phyloP scores from a whole-genome alignment of 495 filamentous ascomycete species.

The Talaromyces borbonicus region DNA sequence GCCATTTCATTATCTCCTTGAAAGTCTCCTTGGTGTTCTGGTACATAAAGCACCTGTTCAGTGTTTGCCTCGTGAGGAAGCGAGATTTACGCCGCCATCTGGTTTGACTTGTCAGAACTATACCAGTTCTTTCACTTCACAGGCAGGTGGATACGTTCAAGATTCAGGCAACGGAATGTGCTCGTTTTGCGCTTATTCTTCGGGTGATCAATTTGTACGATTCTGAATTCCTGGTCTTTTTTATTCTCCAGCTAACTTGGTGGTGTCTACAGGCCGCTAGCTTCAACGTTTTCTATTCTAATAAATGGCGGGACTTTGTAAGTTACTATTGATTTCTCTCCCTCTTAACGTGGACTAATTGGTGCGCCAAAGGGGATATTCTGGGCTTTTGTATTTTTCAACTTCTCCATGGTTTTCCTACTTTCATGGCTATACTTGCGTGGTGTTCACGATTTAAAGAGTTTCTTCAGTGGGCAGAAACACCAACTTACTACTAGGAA shows the following conservation, averaged over 20 bases:
- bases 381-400: constrained; percentile 45
- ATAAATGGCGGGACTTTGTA: constrained; percentile 56
- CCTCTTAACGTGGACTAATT: neutral
- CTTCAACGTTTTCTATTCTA: constrained; percentile 40
- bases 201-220: constrained; percentile 47
- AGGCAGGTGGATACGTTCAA: constrained; percentile 43
- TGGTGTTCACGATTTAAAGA: constrained; percentile 32
- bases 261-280: constrained; percentile 27
- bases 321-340: constrained; percentile 16
- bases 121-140: constrained; percentile 26
- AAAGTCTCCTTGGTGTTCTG: constrained; percentile 43
- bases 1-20: constrained; percentile 55
- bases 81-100: constrained; percentile 44
- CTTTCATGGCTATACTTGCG: constrained; percentile 47
- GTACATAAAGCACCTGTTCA: constrained; percentile 44
- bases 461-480: constrained; percentile 32
- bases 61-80: constrained; percentile 48
- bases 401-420: constrained; percentile 40
- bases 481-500: constrained; percentile 20
- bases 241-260: constrained; percentile 8
- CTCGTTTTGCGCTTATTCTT: constrained; percentile 50
- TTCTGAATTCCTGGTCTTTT: neutral
- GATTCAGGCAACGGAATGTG: constrained; percentile 38
- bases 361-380: constrained; percentile 37
- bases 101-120: constrained; percentile 44